Base-by-base conservation (phyloP, 306 rosid species). In the Astragalus glycyphyllos region DNA sequence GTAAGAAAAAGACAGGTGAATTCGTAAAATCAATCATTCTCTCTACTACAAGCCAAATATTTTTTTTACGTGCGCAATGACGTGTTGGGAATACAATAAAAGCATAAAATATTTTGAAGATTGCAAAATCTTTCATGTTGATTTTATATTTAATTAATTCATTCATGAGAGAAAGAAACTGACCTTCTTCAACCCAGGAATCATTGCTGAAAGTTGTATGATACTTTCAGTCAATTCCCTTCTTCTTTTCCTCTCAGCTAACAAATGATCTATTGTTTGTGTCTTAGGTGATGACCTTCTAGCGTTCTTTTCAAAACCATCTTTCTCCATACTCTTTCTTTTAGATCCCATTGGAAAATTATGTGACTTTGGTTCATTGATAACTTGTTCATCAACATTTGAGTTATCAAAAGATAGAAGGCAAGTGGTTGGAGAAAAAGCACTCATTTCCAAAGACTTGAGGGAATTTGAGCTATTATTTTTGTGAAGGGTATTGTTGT, bases 111-210 rank as follows among this genome's bases (percentile, higher is more conserved):
- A 29, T 17, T 51, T 5, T 48, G 23, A 26, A 26, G 31, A 48
- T 48, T 48, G 54, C 23, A 6, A 14, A 5, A 4, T 42, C 11
- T 5, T 56, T 4, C 3, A 12, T 26, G 32, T 2, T 5, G 12
- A 55, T 4, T 50, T 7, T 15, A 55, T 37, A 55, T 7, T 51
- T 26, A 26, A 17, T 6, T 48, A 0, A 11, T 35, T 11, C 12
- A 11, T 31, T 31, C 11, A 32, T 11, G 0, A 38, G 2, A 14
- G 20, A 29, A 8, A 48, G 58, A 66, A 35, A 32, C 71, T 55
- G 5, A 65, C 81, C 81, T 71, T 77, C 58, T 71, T 77, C 73
- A 77, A 63, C 5, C 81, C 81, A 26, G 81, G 81, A 17, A 77
- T 77, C 14, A 64, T 63, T 6, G 81, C 77, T 34, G 81, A 77